phyloP scores from a whole-genome alignment of 305 asterid genomes.

The Fraxinus ornus region DNA sequence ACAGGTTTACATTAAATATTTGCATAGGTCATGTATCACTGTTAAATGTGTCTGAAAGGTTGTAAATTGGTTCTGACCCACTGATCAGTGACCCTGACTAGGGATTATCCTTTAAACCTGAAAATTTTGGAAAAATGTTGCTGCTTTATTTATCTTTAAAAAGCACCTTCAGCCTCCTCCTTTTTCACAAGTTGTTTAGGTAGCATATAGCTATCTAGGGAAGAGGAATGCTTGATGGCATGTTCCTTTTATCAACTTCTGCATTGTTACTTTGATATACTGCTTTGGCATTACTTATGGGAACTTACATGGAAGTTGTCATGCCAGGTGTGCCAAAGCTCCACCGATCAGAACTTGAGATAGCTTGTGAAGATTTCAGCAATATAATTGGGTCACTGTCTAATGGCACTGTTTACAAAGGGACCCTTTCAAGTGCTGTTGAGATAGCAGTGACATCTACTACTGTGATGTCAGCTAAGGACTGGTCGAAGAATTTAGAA shows the following conservation, averaged over 20 bases:
- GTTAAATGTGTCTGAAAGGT: background rate
- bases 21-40: background rate
- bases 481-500: constrained; percentile 39
- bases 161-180: background rate
- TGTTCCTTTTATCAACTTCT: background rate
- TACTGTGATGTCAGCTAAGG: constrained; percentile 33
- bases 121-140: background rate
- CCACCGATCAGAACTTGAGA: constrained; percentile 40
- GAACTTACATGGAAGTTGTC: background rate
- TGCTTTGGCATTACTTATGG: background rate
- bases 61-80: background rate
- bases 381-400: constrained; percentile 37
- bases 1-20: background rate
- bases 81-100: background rate
- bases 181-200: background rate
- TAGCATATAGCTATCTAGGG: background rate
- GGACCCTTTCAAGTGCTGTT: constrained; percentile 48
- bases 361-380: constrained; percentile 51
- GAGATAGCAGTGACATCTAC: constrained; percentile 44
- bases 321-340: constrained; percentile 42
- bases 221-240: background rate
- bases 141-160: background rate
- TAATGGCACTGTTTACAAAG: constrained; percentile 41
- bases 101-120: background rate
- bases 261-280: background rate